These are phyloP conservation scores for Tuber brumale DNA, from an alignment of 495 filamentous ascomycete genomes.

Conservation along the genomic window DNA sequence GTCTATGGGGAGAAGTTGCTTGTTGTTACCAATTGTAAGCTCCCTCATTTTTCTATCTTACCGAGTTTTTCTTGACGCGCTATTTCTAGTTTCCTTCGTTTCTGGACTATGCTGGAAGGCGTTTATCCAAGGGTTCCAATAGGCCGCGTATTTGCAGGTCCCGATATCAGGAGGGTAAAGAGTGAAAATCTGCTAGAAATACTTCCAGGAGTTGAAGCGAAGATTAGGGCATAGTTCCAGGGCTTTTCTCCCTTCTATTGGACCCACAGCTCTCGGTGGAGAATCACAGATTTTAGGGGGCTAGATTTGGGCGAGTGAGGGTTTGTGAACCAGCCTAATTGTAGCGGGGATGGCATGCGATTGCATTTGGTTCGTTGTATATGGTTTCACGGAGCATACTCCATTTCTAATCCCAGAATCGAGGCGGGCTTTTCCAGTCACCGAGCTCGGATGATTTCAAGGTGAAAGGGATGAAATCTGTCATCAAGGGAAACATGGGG, in stretches of 20 bases:
- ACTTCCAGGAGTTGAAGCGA: background rate
- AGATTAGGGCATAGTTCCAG: background rate
- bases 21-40: slow-evolving; percentile 18
- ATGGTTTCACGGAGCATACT: background rate
- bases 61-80: background rate
- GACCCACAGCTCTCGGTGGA: background rate
- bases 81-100: background rate
- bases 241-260: background rate
- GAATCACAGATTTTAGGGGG: background rate
- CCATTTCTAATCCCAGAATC: background rate
- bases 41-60: background rate
- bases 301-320: slow-evolving; percentile 3
- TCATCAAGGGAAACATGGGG: background rate
- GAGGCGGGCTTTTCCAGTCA: background rate
- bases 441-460: background rate
- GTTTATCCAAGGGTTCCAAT: background rate
- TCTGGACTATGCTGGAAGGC: background rate
- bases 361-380: background rate
- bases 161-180: background rate
- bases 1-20: slow-evolving; percentile 5
- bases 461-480: background rate
- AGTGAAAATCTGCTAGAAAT: background rate
- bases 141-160: background rate
- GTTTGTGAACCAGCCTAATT: background rate
- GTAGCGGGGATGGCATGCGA: background rate